phyloP scores from a whole-genome alignment of 2,329 filamentous ascomycete genomes.

The Pseudocercospora eumusae region DNA sequence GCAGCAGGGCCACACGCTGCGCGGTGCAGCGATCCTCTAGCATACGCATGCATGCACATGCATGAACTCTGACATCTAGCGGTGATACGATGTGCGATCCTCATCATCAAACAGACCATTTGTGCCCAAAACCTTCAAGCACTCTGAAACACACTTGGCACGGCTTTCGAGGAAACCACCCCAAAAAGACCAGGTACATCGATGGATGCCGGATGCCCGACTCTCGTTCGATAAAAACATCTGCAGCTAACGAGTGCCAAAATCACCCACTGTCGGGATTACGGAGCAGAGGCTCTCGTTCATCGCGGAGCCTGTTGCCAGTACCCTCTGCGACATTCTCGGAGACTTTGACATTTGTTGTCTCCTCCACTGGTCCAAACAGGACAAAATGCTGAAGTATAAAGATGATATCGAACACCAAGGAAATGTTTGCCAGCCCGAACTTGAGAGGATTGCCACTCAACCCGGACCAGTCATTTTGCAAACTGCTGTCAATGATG shows the following conservation, averaged over 20 bases:
- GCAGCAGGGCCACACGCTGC: neutral
- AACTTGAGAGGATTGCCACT: constrained; percentile 93
- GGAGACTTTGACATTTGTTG: neutral
- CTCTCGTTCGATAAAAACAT: neutral
- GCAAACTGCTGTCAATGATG: constrained; percentile 78
- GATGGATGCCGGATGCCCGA: neutral
- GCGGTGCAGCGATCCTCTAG: neutral
- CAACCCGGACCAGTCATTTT: constrained; percentile 85
- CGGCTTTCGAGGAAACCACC: neutral
- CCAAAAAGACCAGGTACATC: neutral
- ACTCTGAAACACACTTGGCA: neutral
- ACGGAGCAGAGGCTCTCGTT: constrained; percentile 14
- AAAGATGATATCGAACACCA: constrained; percentile 84
- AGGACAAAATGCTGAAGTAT: constrained; percentile 85
- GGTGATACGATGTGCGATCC: neutral
- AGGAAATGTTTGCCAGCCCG: constrained; percentile 77
- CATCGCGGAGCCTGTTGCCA: neutral
- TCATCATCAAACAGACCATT: neutral
- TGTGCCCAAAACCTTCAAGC: neutral
- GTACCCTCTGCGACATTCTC: neutral
- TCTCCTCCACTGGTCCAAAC: constrained; percentile 53
- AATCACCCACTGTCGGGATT: neutral
- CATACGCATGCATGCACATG: neutral
- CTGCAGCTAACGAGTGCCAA: neutral
- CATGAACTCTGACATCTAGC: neutral